phyloP scores from a whole-genome alignment of 1,139 yeast genomes.

The Pneumocystis carinii region DNA sequence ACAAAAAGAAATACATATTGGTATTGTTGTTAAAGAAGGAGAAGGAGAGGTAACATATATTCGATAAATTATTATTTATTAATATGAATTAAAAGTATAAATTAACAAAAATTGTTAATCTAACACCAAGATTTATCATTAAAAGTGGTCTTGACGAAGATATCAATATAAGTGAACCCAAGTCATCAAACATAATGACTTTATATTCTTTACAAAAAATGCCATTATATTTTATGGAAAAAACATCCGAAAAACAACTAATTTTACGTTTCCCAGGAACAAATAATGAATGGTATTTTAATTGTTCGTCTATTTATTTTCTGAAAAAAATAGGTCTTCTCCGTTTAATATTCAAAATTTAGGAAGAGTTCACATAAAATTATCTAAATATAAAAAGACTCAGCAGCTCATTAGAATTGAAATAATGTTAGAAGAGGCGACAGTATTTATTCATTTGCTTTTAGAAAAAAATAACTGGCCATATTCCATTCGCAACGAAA shows the following conservation, averaged over 20 bases:
- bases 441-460: slow-evolving; percentile 59
- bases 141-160: slow-evolving; percentile 45
- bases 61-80: neutral
- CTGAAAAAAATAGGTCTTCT: slow-evolving; percentile 35
- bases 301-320: neutral
- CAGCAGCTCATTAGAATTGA: slow-evolving; percentile 60
- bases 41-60: slow-evolving; percentile 37
- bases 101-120: slow-evolving; percentile 58
- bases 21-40: slow-evolving; percentile 69
- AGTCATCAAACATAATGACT: slow-evolving; percentile 18
- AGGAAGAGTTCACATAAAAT: slow-evolving; percentile 65
- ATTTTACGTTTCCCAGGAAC: slow-evolving; percentile 44
- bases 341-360: slow-evolving; percentile 73
- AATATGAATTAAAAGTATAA: slow-evolving; percentile 32
- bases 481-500: slow-evolving; percentile 74
- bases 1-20: slow-evolving; percentile 59
- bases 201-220: slow-evolving; percentile 31
- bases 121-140: slow-evolving; percentile 71
- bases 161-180: slow-evolving; percentile 49
- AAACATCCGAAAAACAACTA: slow-evolving; percentile 36
- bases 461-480: slow-evolving; percentile 83
- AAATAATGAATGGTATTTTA: slow-evolving; percentile 40
- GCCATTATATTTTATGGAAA: slow-evolving; percentile 55
- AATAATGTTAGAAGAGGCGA: slow-evolving; percentile 60
- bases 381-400: slow-evolving; percentile 46